phyloP scores from a whole-genome alignment of 75 land plant species.

The Picea glauca region DNA sequence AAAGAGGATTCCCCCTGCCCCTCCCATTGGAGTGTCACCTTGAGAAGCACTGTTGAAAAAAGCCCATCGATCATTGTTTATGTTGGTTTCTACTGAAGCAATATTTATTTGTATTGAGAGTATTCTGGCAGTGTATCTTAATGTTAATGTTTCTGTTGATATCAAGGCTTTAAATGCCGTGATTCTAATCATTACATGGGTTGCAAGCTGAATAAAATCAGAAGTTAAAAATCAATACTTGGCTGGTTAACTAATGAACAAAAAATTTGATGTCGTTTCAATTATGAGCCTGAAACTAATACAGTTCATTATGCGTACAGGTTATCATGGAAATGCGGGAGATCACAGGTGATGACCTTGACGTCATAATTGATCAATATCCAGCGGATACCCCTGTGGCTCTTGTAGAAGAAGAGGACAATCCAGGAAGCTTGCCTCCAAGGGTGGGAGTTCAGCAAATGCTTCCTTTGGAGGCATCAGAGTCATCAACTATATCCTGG shows the following conservation, averaged over 20 bases:
- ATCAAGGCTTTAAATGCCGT: neutral
- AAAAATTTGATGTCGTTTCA: neutral
- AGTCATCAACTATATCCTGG: too few relatives aligned
- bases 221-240: neutral
- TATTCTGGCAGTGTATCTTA: too few relatives aligned
- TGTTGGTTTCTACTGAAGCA: too few relatives aligned
- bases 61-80: too few relatives aligned
- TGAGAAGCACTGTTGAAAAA: too few relatives aligned
- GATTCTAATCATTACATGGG: neutral
- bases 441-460: neutral
- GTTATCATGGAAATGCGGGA: conserved; percentile 74
- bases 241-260: neutral
- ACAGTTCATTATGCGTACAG: conserved; percentile 27
- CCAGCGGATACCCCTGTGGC: conserved; percentile 67
- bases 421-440: conserved; percentile 66
- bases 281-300: neutral
- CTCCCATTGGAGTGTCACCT: too few relatives aligned
- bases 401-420: conserved; percentile 64
- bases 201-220: neutral
- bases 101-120: too few relatives aligned
- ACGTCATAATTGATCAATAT: conserved; percentile 69
- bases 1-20: too few relatives aligned
- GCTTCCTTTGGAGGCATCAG: too few relatives aligned
- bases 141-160: neutral
- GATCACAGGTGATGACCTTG: conserved; percentile 78